Evolutionary conservation across 2,329 filamentous ascomycete species (phyloP), one percentile per base, ranked within the genome.

Genomic region (Fusarium sambucinum): DNA sequence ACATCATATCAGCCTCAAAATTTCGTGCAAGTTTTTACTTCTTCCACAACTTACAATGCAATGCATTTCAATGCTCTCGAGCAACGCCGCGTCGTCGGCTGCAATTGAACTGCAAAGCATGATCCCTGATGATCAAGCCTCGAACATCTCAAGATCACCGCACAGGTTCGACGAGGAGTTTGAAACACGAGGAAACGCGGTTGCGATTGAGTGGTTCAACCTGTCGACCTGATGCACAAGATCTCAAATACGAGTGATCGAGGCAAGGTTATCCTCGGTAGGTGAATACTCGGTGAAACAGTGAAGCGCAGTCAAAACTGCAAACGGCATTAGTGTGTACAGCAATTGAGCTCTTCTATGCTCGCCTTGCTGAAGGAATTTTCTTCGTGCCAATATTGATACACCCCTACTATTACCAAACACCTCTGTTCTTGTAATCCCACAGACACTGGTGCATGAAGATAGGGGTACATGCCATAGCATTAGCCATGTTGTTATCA

Each of bases 251-350:
- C 53, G 57, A 67, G 54, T 48, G 48, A 48, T 44, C 37, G 13
- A 27, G 44, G 32, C 38, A 51, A 59, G 54, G 57, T 23, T 44
- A 47, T 41, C 33, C 41, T 60, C 59, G 54, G 63, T 59, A 68
- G 47, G 67, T 64, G 32, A 50, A 61, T 55, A 16, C 19, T 44
- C 6, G 23, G 62, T 70, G 63, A 67, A 59, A 55, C 48, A 55
- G 55, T 68, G 67, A 70, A 71, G 51, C 54, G 59, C 65, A 69
- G 58, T 59, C 50, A 46, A 27, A 59, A 63, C 48, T 62, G 60
- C 58, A 59, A 64, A 82, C 77, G 85, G 85, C 85, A 86, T 86
- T 78, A 80, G 85, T 87, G 85, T 87, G 85, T 87, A 86, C 85
- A 85, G 82, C 84, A 83, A 82, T 79, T 83, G 81, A 82, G 82